Evolutionary conservation across 805 yeast genomes (phyloP), one percentile per base, ranked within the genome.

Genomic region (Sungouiozyma intestinalis): DNA sequence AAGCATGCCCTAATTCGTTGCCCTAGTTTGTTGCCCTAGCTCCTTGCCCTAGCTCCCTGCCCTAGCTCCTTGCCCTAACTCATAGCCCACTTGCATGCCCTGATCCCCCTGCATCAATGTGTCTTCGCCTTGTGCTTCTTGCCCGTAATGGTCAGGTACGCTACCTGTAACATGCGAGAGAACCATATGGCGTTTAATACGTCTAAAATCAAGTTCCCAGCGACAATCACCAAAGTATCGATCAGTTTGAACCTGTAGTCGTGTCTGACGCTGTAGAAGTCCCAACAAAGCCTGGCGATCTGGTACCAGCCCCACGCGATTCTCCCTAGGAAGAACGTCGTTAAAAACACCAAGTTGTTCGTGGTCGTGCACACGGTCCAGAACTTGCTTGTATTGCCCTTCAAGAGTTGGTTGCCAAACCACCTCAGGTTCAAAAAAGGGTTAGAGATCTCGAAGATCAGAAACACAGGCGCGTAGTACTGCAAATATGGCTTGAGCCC

Each of bases 341-440:
- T 42, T 48, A 87, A 68, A 41, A 87, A 69, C 14, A 36, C n/a
- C 21, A 41, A 27, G 36, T 41, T 41, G 15, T 41, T 41, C 19
- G 38, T 8, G 4, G 38, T 27, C 78, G 65, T 32, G 70, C 63
- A 1, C 87, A 21, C 82, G 66, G 52, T 71, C 2, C 94, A 90
- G 14, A 52, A 1, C 14, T 42, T 48, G 29, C 11, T 24, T 24
- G 29, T 24, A 9, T 44, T 51, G n/a, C 48, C 44, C 13, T 36
- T 38, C 18, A 50, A 42, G 36, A 49, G 60, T 39, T 60, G 55
- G 37, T 51, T 47, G 16, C 85, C 78, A 60, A 82, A 85, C 95
- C 95, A 87, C 63, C 90, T 79, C 51, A 84, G 57, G 62, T 87
- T 88, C 47, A 87, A 85, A 61, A 86, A 86, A 13, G 96, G 95